A percentile compares a stretch with the other conserved stretches of the same genome.
These are phyloP conservation scores for Heracleum sosnowskyi DNA, from an alignment of 129 eudicot species.

Conservation along the genomic window DNA sequence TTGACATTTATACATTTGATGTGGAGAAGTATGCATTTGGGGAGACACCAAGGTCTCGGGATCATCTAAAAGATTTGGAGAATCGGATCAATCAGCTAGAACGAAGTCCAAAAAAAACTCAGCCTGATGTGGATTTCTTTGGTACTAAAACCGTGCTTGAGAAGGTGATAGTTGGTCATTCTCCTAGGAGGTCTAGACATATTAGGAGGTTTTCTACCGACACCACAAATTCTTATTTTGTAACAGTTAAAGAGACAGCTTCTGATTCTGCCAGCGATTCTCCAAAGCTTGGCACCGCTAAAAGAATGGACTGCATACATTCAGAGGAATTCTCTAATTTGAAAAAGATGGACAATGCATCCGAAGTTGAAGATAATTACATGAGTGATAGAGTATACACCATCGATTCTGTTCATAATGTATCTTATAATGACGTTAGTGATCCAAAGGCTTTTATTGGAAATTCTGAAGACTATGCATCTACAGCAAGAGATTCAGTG, in stretches of 20 bases:
- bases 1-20: conserved; percentile 46
- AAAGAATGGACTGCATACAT: conserved; percentile 32
- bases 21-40: conserved; percentile 74
- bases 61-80: conserved; percentile 65
- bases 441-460: conserved; percentile 53
- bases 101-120: conserved; percentile 44
- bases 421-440: conserved; percentile 24
- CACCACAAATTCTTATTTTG: conserved; percentile 30
- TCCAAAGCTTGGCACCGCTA: conserved; percentile 39
- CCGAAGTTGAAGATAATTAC: conserved; percentile 79
- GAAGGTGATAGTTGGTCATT: conserved; percentile 71
- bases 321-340: conserved; percentile 35
- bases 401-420: conserved; percentile 58
- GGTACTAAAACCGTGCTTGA: conserved; percentile 46
- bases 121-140: conserved; percentile 37
- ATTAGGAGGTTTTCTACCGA: conserved; percentile 51
- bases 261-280: conserved; percentile 33
- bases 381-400: conserved; percentile 78
- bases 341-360: conserved; percentile 47
- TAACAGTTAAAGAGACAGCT: conserved; percentile 41
- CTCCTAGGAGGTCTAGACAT: conserved; percentile 60
- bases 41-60: conserved; percentile 59
- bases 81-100: conserved; percentile 65
- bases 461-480: conserved; percentile 39
- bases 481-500: conserved; percentile 52